A percentile compares a stretch with the other conserved stretches of the same genome.
These are phyloP conservation scores for Aegilops longissima DNA, from an alignment of 176 grass and related monocot species.

Conservation along the genomic window DNA sequence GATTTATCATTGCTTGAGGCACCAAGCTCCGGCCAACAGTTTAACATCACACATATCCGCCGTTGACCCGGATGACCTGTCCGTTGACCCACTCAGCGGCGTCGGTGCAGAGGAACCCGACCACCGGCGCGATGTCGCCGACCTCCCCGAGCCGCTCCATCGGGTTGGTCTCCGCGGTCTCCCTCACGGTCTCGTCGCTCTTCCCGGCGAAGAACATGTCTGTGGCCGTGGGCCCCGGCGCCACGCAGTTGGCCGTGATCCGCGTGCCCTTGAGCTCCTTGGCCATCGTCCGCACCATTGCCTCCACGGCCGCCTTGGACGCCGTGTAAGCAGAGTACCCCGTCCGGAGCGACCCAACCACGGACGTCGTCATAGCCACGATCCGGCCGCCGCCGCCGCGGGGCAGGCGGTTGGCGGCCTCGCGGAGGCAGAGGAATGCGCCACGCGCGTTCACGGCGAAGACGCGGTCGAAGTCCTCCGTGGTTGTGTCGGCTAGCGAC, in stretches of 20 bases:
- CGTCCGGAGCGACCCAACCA: slow-evolving; percentile 33
- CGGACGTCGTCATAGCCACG: slow-evolving; percentile 58
- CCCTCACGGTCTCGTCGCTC: slow-evolving; percentile 29
- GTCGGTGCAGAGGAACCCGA: slow-evolving; percentile 63
- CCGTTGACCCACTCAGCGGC: slow-evolving; percentile 61
- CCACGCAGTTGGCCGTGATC: slow-evolving; percentile 55
- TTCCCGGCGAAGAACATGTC: slow-evolving; percentile 61
- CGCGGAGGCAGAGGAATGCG: no score
- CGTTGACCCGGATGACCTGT: slow-evolving; percentile 56
- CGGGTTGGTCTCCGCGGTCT: slow-evolving; percentile 20
- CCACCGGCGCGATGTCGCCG: slow-evolving; percentile 48
- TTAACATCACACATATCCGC: slow-evolving; percentile 27
- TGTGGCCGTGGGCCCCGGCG: slow-evolving; percentile 50
- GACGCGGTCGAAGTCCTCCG: no score
- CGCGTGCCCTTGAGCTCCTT: slow-evolving; percentile 54
- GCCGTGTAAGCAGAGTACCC: slow-evolving; percentile 48
- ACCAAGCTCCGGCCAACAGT: no score
- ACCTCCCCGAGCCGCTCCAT: slow-evolving; percentile 41
- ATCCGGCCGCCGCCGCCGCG: slow-evolving; percentile 54
- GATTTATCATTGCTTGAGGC: no score
- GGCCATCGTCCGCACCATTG: slow-evolving; percentile 47
- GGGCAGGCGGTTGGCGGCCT: no score
- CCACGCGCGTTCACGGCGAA: no score
- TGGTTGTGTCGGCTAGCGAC: no score
- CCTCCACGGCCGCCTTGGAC: slow-evolving; percentile 55